phyloP scores from a whole-genome alignment of 148 eudicot species.

The Nyssa sinensis region DNA sequence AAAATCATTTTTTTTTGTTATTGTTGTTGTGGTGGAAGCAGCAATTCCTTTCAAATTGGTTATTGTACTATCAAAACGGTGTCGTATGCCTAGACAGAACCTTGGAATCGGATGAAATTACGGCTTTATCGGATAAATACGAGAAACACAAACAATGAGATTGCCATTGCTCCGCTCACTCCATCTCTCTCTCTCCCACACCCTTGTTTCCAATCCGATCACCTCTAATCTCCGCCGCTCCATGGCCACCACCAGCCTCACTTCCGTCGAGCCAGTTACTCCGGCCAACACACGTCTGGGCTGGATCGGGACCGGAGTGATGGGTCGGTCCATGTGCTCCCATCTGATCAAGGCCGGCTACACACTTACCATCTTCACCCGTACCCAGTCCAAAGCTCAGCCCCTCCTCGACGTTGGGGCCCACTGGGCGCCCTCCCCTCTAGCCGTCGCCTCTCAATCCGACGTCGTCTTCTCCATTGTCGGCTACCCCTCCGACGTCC shows the following conservation, averaged over 20 bases:
- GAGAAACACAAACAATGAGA: slow-evolving; percentile 10
- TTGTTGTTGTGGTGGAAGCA: too few relatives aligned
- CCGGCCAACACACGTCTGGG: slow-evolving; percentile 76
- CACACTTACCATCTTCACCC: slow-evolving; percentile 78
- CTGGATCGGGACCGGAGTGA: slow-evolving; percentile 97
- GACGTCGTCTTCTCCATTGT: slow-evolving; percentile 97
- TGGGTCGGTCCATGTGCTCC: slow-evolving; percentile 91
- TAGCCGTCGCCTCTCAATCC: slow-evolving; percentile 63
- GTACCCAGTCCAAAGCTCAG: slow-evolving; percentile 81
- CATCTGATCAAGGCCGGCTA: slow-evolving; percentile 92
- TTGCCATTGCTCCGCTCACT: slow-evolving; percentile 17
- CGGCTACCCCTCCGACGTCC: slow-evolving; percentile 91
- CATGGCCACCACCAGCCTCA: slow-evolving; percentile 52
- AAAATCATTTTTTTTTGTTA: too few relatives aligned
- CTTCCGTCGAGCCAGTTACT: slow-evolving; percentile 37
- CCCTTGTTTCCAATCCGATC: slow-evolving; percentile 9
- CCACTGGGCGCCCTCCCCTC: slow-evolving; percentile 56
- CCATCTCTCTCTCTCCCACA: slow-evolving; percentile 12
- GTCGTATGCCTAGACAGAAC: background rate
- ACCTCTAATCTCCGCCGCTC: slow-evolving; percentile 30
- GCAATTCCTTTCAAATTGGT: too few relatives aligned
- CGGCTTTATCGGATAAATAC: slow-evolving; percentile 9
- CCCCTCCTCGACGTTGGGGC: slow-evolving; percentile 61
- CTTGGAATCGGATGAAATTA: background rate
- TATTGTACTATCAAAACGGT: too few relatives aligned